These are phyloP conservation scores for Heliocybe sulcata DNA, from an alignment of 1,284 basidiomycete genomes.

Conservation along the genomic window DNA sequence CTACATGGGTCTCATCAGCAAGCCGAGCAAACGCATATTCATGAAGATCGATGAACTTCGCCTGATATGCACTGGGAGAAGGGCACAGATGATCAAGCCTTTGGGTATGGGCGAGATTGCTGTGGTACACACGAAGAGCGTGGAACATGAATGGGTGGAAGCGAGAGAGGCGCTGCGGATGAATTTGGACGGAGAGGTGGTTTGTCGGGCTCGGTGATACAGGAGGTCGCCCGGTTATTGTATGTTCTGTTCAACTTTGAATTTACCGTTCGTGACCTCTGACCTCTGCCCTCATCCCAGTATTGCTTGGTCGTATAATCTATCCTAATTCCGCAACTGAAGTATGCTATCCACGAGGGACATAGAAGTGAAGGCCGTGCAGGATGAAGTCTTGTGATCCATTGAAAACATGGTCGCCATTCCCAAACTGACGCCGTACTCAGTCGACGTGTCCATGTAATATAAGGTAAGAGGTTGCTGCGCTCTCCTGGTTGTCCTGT, in stretches of 20 bases:
- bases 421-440: no score
- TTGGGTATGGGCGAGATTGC: constrained; percentile 84
- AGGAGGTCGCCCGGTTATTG: neutral
- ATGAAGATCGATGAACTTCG: constrained; percentile 70
- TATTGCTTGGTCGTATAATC: neutral
- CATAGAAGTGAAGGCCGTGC: no score
- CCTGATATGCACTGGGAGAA: constrained; percentile 65
- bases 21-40: constrained; percentile 67
- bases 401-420: no score
- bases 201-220: constrained; percentile 59
- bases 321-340: neutral
- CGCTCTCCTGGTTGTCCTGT: no score
- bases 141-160: constrained; percentile 67
- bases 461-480: no score
- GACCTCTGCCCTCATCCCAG: neutral
- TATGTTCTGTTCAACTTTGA: neutral
- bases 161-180: constrained; percentile 65
- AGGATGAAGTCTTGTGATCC: no score
- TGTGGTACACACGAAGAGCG: constrained; percentile 64
- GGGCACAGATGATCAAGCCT: constrained; percentile 67
- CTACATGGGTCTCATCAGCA: constrained; percentile 67
- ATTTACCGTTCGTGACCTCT: neutral
- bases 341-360: no score
- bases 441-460: no score
- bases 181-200: constrained; percentile 60